phyloP scores from a whole-genome alignment of 2,329 filamentous ascomycete genomes.

The Leptosphaerulina australis region DNA sequence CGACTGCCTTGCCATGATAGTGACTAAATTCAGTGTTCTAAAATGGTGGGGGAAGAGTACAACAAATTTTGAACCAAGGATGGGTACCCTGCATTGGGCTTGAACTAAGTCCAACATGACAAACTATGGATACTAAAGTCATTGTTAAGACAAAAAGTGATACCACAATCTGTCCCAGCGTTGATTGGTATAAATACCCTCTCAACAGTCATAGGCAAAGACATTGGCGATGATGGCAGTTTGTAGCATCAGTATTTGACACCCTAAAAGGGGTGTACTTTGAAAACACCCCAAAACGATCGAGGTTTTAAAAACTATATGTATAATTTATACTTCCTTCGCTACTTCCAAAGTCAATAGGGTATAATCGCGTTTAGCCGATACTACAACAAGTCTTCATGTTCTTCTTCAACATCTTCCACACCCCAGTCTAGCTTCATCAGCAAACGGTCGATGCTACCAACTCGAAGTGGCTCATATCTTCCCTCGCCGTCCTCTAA shows the following conservation, averaged over 20 bases:
- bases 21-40: constrained; percentile 1
- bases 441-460: constrained; percentile 80
- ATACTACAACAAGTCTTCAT: constrained; percentile 27
- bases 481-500: constrained; percentile 50
- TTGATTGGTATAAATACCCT: no score
- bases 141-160: no score
- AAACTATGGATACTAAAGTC: constrained; percentile 23
- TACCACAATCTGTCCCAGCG: no score
- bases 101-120: constrained; percentile 23
- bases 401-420: constrained; percentile 33
- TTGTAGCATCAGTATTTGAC: background rate
- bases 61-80: constrained; percentile 27
- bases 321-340: no score
- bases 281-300: no score
- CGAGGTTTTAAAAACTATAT: no score
- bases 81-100: constrained; percentile 28
- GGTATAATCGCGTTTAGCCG: background rate
- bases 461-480: constrained; percentile 74
- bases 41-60: constrained; percentile 2
- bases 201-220: background rate
- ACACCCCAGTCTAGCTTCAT: constrained; percentile 83
- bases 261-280: background rate
- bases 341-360: background rate
- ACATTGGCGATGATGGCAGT: background rate
- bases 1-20: constrained; percentile 18